Conservation (phyloP, 2,329 filamentous ascomycete species). For the Fusarium veterinarium region DNA sequence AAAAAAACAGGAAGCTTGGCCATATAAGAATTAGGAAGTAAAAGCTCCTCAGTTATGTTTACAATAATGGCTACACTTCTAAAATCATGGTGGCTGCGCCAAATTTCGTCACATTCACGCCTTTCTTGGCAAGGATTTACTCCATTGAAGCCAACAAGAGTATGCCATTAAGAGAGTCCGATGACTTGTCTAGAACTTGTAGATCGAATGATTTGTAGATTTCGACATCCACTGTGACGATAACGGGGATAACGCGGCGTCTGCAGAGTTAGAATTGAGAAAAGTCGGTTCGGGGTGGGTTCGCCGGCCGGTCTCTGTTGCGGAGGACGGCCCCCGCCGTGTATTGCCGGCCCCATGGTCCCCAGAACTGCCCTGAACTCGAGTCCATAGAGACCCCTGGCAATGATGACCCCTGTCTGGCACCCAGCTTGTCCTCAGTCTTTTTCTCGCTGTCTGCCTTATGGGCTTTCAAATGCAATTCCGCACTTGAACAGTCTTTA, state of each 20-base stretch:
- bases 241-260: conserved; percentile 31
- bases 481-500: conserved; percentile 6
- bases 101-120: conserved; percentile 22
- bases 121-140: conserved; percentile 23
- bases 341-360: conserved; percentile 31
- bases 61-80: not conserved
- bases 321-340: conserved; percentile 16
- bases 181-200: conserved; percentile 14
- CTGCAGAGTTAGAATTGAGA: conserved; percentile 27
- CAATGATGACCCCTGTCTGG: conserved; percentile 38
- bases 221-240: conserved; percentile 14
- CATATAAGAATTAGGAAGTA: not conserved
- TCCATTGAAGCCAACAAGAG: conserved; percentile 16
- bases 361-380: conserved; percentile 28
- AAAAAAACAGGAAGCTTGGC: not conserved
- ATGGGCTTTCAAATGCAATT: not conserved
- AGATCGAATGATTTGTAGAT: conserved; percentile 30
- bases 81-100: conserved; percentile 23
- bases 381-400: conserved; percentile 40
- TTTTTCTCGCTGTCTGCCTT: conserved; percentile 10
- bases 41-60: not conserved
- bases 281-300: conserved; percentile 21
- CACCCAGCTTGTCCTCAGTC: conserved; percentile 22
- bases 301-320: conserved; percentile 19
- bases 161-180: conserved; percentile 6